Conservation (phyloP, 306 rosid species). For the Phaseolus lunatus region DNA sequence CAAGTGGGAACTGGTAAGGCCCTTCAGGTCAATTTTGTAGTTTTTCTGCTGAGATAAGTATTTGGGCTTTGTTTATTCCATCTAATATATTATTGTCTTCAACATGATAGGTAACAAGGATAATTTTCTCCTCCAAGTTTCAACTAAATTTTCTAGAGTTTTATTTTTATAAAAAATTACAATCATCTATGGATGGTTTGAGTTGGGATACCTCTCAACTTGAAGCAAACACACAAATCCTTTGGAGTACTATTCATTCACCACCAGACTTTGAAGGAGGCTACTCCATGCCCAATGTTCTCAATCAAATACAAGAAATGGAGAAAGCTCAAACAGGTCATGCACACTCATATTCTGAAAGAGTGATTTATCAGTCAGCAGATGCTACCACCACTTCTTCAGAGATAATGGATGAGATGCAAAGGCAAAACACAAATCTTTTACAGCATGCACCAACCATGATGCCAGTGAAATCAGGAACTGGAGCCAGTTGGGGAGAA, state of each 20-base stretch:
- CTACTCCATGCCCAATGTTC: constrained; percentile 49
- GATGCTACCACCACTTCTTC: constrained; percentile 17
- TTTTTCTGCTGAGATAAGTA: constrained; percentile 12
- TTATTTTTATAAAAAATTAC: constrained; percentile 14
- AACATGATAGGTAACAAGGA: constrained; percentile 37
- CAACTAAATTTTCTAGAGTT: constrained; percentile 4
- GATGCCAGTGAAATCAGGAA: constrained; percentile 44
- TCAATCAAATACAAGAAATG: constrained; percentile 53
- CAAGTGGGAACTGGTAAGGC: constrained; percentile 53
- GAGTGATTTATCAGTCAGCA: constrained; percentile 31
- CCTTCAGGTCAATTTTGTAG: background rate
- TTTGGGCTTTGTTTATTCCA: background rate
- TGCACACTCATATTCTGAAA: constrained; percentile 41
- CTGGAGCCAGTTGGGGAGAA: constrained; percentile 49
- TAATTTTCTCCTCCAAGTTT: constrained; percentile 32
- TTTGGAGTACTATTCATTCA: constrained; percentile 60
- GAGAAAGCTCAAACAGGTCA: constrained; percentile 42
- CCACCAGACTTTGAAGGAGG: constrained; percentile 56
- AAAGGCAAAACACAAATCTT: constrained; percentile 39
- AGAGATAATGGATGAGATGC: constrained; percentile 40
- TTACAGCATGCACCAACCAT: constrained; percentile 47
- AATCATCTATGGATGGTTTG: constrained; percentile 63
- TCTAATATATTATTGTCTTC: constrained; percentile 9
- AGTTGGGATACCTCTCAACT: constrained; percentile 62
- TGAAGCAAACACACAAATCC: constrained; percentile 40